Evolutionary conservation across 768 basidiomycete genomes (phyloP).

Genomic region (Tylopilus plumbeoviolaceoides): DNA sequence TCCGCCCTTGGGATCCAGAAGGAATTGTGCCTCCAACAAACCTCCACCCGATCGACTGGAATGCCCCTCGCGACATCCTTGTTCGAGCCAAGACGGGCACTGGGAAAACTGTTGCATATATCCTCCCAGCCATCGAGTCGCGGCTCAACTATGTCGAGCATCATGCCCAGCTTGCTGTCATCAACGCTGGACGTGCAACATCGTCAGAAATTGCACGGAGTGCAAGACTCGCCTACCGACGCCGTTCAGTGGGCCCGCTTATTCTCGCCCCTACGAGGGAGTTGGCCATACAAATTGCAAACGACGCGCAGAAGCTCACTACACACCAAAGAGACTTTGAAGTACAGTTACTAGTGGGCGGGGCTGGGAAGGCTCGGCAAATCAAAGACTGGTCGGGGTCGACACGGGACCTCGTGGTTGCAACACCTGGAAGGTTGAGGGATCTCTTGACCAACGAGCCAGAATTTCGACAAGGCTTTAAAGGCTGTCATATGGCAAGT

Average conservation of each 20-base stretch:
- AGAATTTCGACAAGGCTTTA: slow-evolving; percentile 49
- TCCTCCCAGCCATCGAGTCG: slow-evolving; percentile 81
- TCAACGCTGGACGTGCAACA: slow-evolving; percentile 38
- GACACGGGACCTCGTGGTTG: slow-evolving; percentile 78
- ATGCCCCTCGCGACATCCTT: slow-evolving; percentile 58
- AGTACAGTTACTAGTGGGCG: slow-evolving; percentile 76
- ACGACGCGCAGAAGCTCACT: slow-evolving; percentile 68
- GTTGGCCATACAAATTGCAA: slow-evolving; percentile 84
- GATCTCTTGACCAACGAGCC: slow-evolving; percentile 65
- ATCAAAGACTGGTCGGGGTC: slow-evolving; percentile 61
- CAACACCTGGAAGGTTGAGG: slow-evolving; percentile 83
- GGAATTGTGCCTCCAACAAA: slow-evolving; percentile 6
- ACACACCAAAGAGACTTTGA: slow-evolving; percentile 58
- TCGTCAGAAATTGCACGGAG: slow-evolving; percentile 25
- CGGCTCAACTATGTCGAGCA: slow-evolving; percentile 58
- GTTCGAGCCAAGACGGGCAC: slow-evolving; percentile 89
- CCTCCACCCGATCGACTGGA: background rate
- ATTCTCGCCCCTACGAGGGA: slow-evolving; percentile 90
- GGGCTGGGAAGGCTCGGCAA: slow-evolving; percentile 61
- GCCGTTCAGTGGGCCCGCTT: slow-evolving; percentile 59
- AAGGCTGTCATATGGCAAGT: slow-evolving; percentile 56
- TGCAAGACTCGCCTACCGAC: slow-evolving; percentile 38
- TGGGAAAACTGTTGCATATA: slow-evolving; percentile 85
- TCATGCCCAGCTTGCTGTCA: slow-evolving; percentile 36
- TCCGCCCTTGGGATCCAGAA: slow-evolving; percentile 45